A percentile compares a stretch with the other conserved stretches of the same genome.
phyloP scores from a whole-genome alignment of 768 basidiomycete species.

The Cubamyces lactineus region DNA sequence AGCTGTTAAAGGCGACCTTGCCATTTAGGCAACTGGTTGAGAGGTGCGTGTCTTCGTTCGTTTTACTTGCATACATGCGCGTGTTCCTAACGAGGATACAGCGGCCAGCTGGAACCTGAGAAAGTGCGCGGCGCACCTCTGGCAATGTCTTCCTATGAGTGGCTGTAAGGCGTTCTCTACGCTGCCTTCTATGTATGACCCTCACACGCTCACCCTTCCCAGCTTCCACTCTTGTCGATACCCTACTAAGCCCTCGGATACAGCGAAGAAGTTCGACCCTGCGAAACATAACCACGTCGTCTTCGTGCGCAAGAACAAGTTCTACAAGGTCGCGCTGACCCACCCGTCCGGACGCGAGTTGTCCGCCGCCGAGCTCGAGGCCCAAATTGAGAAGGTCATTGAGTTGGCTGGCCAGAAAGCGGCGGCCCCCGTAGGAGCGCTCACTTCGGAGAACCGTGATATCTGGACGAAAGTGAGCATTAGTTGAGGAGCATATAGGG shows the following conservation, averaged over 20 bases:
- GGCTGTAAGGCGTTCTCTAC: conserved; percentile 58
- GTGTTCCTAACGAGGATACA: conserved; percentile 1
- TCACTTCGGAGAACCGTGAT: conserved; percentile 90
- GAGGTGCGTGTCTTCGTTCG: conserved; percentile 51
- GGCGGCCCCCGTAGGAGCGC: conserved; percentile 63
- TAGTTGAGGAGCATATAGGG: no score
- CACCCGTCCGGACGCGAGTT: conserved; percentile 68
- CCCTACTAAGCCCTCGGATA: conserved; percentile 82
- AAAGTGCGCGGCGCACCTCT: conserved; percentile 77
- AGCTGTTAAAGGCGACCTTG: conserved; percentile 81
- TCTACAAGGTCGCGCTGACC: conserved; percentile 79
- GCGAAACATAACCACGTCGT: conserved; percentile 82
- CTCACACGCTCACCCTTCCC: neutral
- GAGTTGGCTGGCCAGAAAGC: conserved; percentile 54
- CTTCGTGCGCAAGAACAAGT: conserved; percentile 89
- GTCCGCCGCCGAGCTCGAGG: conserved; percentile 81
- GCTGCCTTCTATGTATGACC: neutral
- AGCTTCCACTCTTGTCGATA: conserved; percentile 94
- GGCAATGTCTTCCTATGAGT: conserved; percentile 94
- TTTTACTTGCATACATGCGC: neutral
- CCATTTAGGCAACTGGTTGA: conserved; percentile 86
- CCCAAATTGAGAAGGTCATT: conserved; percentile 75
- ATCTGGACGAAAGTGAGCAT: conserved; percentile 78
- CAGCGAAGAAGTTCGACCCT: conserved; percentile 79
- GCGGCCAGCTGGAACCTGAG: conserved; percentile 82